Base-by-base conservation (phyloP, 2,329 filamentous ascomycete genomes). In the Nigrospora oryzae region DNA sequence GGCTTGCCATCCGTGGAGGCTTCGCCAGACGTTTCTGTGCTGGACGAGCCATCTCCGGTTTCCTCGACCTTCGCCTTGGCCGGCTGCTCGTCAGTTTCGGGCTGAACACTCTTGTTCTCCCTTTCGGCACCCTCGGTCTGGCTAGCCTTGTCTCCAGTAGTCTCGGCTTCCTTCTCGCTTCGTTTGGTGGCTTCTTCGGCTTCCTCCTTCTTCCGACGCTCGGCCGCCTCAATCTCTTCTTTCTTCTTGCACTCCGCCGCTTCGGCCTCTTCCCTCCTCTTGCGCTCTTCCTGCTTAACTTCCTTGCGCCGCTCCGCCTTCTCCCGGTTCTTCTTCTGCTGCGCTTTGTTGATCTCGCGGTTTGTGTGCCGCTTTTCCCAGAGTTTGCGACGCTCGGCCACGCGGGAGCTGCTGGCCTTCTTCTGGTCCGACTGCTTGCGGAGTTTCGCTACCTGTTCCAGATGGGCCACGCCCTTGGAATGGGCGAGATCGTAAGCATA, bases 401-500 rank as follows among this genome's bases (percentile, higher is more conserved):
- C 62, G 6, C 69, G 66, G 43, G 64, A 68, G n/a, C 61, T 57
- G 39, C 69, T 73, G 0, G 71, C 71, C 60, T 75, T 73, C 40
- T 71, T 62, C 40, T 72, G 66, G 46, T 73, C 67, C 46, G 68
- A 65, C 53, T 72, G 68, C 56, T 75, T 70, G 19, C 71, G 62
- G 19, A 75, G 67, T 49, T 72, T 69, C 17, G 66, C 62, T 2
- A 75, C 69, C 50, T 72, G 70, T 44, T 75, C 66, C 51, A 76
- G 61, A 44, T 77, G 71, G 1, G 66, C 63, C 40, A 70, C 67
- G 2, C 74, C 77, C 58, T 81, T 81, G 62, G 68, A 73, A 53
- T 82, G 78, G 0, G 78, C 78, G 6, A 81, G 54, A 52, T 82
- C 77, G 47, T 82, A 81, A 0, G 77, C 72, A 35, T 71, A 68